Evolutionary conservation across 2,329 filamentous ascomycete genomes (phyloP), one percentile per base, ranked within the genome.

Genomic region (Lachnellula hyalina): DNA sequence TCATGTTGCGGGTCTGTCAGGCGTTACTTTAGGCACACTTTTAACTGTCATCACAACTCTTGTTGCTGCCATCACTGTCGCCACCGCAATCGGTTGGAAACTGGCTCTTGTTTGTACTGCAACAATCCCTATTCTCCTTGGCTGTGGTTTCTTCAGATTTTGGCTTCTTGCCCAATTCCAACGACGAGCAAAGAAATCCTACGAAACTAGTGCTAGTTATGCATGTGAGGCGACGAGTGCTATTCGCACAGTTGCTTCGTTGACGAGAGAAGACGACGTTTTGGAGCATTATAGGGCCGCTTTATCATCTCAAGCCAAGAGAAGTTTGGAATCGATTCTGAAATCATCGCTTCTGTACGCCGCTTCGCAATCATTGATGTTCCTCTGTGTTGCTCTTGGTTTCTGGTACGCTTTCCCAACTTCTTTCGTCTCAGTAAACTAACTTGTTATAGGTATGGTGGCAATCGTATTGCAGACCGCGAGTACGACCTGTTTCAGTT

Each of bases 181-280:
- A 73, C 79, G 79, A 38, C 86, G 89, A 23, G 86, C 90, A 1
- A 95, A 94, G 75, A 77, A 78, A 61, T 86, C 90, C 4, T 92
- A 97, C 68, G 81, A 90, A 67, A 75, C 80, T 54, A 93, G 90
- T 55, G 93, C 93, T 7, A 87, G 86, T 53, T 96, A 88, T 68
- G 94, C 94, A 11, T 94, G 92, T 47, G 94, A 99, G 72, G 92
- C 92, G 44, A 96, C 95, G 34, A 92, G 90, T 2, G 89, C 92
- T 6, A 96, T 97, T 62, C 87, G 93, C 50, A 97, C 94, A 2
- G 92, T 97, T 9, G 93, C 92, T 4, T 89, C 90, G 8, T 79
- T 99, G 45, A 96, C 92, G 0, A 83, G 93, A 9, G 94, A 99
- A 73, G 73, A 81, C 0, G 90, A 96, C 66, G 90, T 97, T 3